Evolutionary conservation across 495 filamentous ascomycete species (phyloP).

Genomic region (Hyaloscypha finlandica): DNA sequence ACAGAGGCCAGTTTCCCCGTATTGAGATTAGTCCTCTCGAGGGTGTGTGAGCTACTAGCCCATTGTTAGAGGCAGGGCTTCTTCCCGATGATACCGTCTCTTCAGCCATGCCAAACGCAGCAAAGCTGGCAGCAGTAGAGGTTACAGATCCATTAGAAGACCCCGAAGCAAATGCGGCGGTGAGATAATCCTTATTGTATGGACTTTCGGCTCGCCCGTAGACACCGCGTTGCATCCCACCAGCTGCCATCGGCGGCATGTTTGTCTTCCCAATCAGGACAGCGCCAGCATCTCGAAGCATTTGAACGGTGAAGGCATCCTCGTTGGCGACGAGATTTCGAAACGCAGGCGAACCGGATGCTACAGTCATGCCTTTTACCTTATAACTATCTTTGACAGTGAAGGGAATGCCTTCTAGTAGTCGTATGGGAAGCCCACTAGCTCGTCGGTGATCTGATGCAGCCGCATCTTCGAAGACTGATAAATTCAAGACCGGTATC

Average conservation of each 20-base stretch:
- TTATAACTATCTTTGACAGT: conserved; percentile 41
- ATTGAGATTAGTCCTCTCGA: conserved; percentile 36
- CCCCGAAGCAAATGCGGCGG: conserved; percentile 39
- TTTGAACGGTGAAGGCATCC: conserved; percentile 35
- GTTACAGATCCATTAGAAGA: conserved; percentile 38
- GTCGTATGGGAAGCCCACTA: conserved; percentile 3
- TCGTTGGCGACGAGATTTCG: conserved; percentile 28
- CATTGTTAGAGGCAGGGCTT: conserved; percentile 40
- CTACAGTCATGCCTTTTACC: conserved; percentile 36
- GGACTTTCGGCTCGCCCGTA: conserved; percentile 39
- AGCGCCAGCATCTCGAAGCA: conserved; percentile 34
- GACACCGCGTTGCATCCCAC: conserved; percentile 39
- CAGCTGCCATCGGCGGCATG: conserved; percentile 41
- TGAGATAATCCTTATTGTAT: conserved; percentile 38
- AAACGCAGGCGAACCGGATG: conserved; percentile 39
- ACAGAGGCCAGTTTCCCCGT: conserved; percentile 41
- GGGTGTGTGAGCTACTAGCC: conserved; percentile 38
- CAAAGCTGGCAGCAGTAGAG: conserved; percentile 37
- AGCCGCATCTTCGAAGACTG: conserved; percentile 38
- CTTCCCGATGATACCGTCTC: conserved; percentile 38
- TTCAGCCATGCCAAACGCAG: conserved; percentile 36
- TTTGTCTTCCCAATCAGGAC: conserved; percentile 40
- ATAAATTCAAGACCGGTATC: conserved; percentile 35
- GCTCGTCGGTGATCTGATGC: conserved; percentile 37
- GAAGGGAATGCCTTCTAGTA: conserved; percentile 35